Conservation (phyloP, 495 filamentous ascomycete genomes). For the Aspergillus cristatus region DNA sequence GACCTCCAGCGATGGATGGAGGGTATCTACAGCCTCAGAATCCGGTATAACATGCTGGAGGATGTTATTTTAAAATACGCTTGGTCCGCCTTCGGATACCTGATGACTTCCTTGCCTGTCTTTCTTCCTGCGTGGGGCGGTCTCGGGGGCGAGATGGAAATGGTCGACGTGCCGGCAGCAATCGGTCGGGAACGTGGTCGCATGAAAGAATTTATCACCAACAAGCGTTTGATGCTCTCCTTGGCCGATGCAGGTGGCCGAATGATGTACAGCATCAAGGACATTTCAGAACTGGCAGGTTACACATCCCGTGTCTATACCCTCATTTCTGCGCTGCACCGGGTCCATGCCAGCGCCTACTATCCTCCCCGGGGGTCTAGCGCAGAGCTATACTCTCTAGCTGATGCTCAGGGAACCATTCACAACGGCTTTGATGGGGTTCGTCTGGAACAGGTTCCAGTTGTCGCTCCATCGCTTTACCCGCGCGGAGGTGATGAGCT, state of each 20-base stretch:
- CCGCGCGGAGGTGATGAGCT: slow-evolving; percentile 85
- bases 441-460: slow-evolving; percentile 83
- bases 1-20: slow-evolving; percentile 93
- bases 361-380: slow-evolving; percentile 54
- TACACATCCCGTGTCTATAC: slow-evolving; percentile 96
- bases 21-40: slow-evolving; percentile 88
- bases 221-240: slow-evolving; percentile 96
- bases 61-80: slow-evolving; percentile 97
- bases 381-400: slow-evolving; percentile 76
- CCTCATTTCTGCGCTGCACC: slow-evolving; percentile 86
- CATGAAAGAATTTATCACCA: slow-evolving; percentile 99
- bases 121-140: slow-evolving; percentile 96
- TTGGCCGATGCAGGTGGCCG: slow-evolving; percentile 92
- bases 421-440: slow-evolving; percentile 94
- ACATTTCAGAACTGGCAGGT: slow-evolving; percentile 85
- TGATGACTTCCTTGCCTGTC: slow-evolving; percentile 83
- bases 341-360: slow-evolving; percentile 86
- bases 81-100: slow-evolving; percentile 95
- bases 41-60: slow-evolving; percentile 97
- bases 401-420: slow-evolving; percentile 84
- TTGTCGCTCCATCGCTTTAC: slow-evolving; percentile 72
- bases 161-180: slow-evolving; percentile 32
- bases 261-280: slow-evolving; percentile 99
- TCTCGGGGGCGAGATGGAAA: slow-evolving; percentile 59
- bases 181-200: slow-evolving; percentile 64